Evolutionary conservation across 2,329 filamentous ascomycete species (phyloP).

Genomic region (Pezizomycotina sp.): DNA sequence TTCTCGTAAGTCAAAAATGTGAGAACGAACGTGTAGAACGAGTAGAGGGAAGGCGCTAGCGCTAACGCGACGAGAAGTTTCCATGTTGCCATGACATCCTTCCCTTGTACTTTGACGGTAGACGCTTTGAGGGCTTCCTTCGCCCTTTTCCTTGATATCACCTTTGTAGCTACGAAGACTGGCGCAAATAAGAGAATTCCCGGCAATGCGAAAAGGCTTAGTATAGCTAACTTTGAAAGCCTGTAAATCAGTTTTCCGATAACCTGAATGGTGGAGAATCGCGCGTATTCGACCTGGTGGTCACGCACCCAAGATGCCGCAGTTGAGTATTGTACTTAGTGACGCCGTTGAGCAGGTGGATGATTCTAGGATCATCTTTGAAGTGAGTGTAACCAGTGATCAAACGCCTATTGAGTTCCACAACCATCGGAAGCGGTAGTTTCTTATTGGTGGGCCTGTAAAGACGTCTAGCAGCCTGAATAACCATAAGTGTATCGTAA

Average conservation of each 20-base stretch:
- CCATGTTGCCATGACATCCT: conserved; percentile 87
- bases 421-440: conserved; percentile 74
- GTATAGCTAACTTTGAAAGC: conserved; percentile 55
- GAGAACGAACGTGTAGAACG: conserved; percentile 59
- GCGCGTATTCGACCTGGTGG: conserved; percentile 86
- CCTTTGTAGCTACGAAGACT: conserved; percentile 68
- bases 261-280: conserved; percentile 60
- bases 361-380: conserved; percentile 75
- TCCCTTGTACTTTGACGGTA: conserved; percentile 72
- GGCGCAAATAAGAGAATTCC: conserved; percentile 76
- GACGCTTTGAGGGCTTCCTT: conserved; percentile 69
- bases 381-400: conserved; percentile 83
- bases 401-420: conserved; percentile 82
- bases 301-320: conserved; percentile 73
- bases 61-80: conserved; percentile 79
- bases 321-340: conserved; percentile 75
- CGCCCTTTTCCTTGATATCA: conserved; percentile 67
- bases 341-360: conserved; percentile 56
- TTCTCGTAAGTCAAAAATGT: conserved; percentile 66
- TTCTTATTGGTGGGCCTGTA: conserved; percentile 94
- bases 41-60: conserved; percentile 65
- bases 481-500: conserved; percentile 91
- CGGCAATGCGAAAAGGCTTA: conserved; percentile 68
- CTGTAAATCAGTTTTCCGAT: conserved; percentile 65
- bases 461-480: conserved; percentile 79